These are phyloP conservation scores for Eucalyptus dawsonii DNA, from an alignment of 345 rosid species.

Conservation along the genomic window DNA sequence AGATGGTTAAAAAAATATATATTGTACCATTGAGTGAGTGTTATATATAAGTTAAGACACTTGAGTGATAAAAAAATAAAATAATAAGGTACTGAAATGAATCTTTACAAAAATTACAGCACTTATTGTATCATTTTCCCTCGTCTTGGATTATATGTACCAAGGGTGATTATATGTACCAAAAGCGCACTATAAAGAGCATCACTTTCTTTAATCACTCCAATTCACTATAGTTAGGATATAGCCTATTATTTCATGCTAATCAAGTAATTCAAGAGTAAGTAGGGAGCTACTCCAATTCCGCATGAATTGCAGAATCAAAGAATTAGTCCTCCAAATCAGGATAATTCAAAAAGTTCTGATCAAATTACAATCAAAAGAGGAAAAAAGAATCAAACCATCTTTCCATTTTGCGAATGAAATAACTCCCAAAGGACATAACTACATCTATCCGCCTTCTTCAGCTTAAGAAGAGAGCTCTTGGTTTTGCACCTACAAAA, in stretches of 20 bases:
- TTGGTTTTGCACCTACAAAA: not conserved
- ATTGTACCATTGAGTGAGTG: no score
- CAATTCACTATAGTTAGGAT: not conserved
- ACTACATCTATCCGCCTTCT: not conserved
- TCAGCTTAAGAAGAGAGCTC: not conserved
- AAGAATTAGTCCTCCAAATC: not conserved
- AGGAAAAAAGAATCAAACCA: not conserved
- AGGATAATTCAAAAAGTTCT: not conserved
- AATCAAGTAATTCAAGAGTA: not conserved
- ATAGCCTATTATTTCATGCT: not conserved
- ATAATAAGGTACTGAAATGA: accelerated
- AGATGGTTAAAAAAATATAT: no score
- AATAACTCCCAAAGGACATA: not conserved
- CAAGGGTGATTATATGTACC: not conserved
- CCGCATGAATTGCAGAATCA: not conserved
- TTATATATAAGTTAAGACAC: no score
- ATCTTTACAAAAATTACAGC: accelerated
- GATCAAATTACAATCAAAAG: not conserved
- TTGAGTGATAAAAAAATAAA: no score
- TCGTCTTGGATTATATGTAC: not conserved
- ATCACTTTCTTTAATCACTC: not conserved
- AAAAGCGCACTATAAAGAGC: not conserved
- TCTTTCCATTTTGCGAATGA: not conserved
- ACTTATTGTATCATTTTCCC: no score
- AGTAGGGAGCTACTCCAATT: not conserved